phyloP scores from a whole-genome alignment of 2,329 filamentous ascomycete genomes.

The Sclerotinia nivalis region DNA sequence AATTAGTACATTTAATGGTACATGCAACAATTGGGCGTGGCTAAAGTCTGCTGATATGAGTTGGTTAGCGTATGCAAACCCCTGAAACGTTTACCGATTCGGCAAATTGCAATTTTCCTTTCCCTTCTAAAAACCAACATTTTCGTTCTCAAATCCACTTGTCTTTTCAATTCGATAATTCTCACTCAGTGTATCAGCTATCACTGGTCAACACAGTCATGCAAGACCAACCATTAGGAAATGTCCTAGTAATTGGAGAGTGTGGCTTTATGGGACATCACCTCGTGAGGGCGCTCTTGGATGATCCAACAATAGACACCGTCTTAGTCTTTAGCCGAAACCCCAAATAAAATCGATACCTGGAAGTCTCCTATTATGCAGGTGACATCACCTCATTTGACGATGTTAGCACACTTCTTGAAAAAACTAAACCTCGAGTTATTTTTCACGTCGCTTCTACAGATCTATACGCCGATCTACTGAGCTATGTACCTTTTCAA shows the following conservation, averaged over 20 bases:
- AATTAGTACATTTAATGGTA: too few species aligned
- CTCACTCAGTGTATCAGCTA: too few species aligned
- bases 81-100: too few species aligned
- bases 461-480: neutral
- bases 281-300: constrained; percentile 38
- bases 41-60: too few species aligned
- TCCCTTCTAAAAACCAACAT: too few species aligned
- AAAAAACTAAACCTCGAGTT: constrained; percentile 35
- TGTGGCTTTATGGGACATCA: constrained; percentile 1
- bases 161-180: too few species aligned
- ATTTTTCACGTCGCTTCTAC: constrained; percentile 34
- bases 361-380: constrained; percentile 34
- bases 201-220: neutral
- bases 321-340: constrained; percentile 41
- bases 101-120: too few species aligned
- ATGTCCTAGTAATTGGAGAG: neutral
- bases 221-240: neutral
- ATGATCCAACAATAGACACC: constrained; percentile 30
- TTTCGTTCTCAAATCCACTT: too few species aligned
- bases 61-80: too few species aligned
- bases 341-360: constrained; percentile 34
- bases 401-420: constrained; percentile 31
- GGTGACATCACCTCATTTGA: constrained; percentile 37
- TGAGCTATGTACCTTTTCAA: neutral
- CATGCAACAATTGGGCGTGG: too few species aligned